phyloP scores from a whole-genome alignment of 208 protist species.

The Phytomonas francai region DNA sequence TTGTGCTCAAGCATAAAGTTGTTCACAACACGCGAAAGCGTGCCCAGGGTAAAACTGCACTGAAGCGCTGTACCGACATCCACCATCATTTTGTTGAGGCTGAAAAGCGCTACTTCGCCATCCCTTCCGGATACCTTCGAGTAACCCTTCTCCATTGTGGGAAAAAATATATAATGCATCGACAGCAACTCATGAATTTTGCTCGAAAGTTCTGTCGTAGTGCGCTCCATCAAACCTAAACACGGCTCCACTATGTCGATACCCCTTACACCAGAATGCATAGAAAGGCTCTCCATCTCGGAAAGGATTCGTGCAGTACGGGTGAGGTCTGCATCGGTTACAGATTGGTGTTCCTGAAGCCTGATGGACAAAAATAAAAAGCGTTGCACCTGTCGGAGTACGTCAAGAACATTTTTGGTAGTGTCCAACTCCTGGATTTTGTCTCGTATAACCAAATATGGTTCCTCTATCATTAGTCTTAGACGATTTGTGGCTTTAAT shows the following conservation, averaged over 20 bases:
- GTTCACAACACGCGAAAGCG: conserved; percentile 34
- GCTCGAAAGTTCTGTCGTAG: conserved; percentile 33
- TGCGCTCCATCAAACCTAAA: conserved; percentile 36
- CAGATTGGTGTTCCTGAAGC: conserved; percentile 36
- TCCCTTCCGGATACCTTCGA: not conserved
- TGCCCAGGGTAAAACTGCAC: conserved; percentile 50
- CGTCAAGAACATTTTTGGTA: conserved; percentile 34
- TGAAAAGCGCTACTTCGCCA: not conserved
- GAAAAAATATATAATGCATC: conserved; percentile 21
- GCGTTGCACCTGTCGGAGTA: conserved; percentile 40
- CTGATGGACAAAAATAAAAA: conserved; percentile 41
- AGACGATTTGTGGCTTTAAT: conserved; percentile 42
- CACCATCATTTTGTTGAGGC: conserved; percentile 11
- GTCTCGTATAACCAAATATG: conserved; percentile 38
- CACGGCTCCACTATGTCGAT: conserved; percentile 59
- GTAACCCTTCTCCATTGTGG: not conserved
- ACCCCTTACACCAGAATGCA: conserved; percentile 21
- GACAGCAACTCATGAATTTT: conserved; percentile 46
- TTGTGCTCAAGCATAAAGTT: conserved; percentile 71
- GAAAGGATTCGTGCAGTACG: conserved; percentile 50
- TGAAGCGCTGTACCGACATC: conserved; percentile 51
- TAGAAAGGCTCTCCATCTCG: conserved; percentile 61
- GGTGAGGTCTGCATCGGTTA: conserved; percentile 26
- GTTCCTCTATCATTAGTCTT: conserved; percentile 59
- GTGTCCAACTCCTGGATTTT: conserved; percentile 55